A percentile compares a stretch with the other conserved stretches of the same genome.
Evolutionary conservation across 129 eudicot genomes (phyloP).

Genomic region (Helianthus tuberosus): DNA sequence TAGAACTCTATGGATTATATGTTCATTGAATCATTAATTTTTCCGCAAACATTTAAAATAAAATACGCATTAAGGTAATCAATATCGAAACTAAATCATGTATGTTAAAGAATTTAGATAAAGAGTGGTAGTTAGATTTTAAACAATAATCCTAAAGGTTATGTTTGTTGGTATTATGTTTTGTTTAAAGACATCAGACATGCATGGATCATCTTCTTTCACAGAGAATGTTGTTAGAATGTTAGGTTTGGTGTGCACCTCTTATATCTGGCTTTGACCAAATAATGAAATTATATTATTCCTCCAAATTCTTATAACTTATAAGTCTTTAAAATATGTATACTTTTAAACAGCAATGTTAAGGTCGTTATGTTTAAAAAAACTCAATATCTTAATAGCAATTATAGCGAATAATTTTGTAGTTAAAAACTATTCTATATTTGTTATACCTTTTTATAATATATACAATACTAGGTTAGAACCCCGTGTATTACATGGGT

Average conservation of each 20-base stretch:
- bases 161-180: background rate
- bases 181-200: conserved; percentile 20
- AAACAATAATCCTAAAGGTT: background rate
- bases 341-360: no score
- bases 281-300: background rate
- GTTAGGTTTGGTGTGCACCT: background rate
- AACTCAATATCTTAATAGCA: no score
- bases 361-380: no score
- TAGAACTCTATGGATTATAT: no score
- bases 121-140: background rate
- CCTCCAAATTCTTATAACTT: background rate
- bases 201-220: conserved; percentile 29
- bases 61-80: background rate
- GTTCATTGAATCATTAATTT: no score
- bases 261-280: background rate
- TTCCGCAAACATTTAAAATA: no score
- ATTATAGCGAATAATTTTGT: no score
- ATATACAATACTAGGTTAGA: no score
- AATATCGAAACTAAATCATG: background rate
- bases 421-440: no score
- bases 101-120: background rate
- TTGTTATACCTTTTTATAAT: no score
- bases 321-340: background rate
- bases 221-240: conserved; percentile 20
- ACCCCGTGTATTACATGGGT: no score